These are phyloP conservation scores for Beauveria pseudobassiana DNA, from an alignment of 2,329 filamentous ascomycete genomes.

Conservation along the genomic window DNA sequence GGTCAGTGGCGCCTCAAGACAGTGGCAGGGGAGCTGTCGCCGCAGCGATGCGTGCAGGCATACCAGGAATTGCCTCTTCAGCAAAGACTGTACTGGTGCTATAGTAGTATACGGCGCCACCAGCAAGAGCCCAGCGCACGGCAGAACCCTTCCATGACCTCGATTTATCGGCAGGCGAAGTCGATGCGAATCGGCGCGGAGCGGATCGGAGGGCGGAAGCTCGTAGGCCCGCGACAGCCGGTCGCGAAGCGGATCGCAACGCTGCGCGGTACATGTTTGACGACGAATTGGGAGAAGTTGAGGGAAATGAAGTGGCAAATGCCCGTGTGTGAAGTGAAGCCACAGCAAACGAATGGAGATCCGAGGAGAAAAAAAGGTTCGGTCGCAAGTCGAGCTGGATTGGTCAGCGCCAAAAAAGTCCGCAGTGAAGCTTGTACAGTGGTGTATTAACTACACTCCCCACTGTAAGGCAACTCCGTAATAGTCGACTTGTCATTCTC, in stretches of 20 bases:
- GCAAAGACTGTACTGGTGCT: slow-evolving; percentile 85
- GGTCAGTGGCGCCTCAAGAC: neutral
- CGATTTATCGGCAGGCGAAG: slow-evolving; percentile 52
- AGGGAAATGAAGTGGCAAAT: neutral
- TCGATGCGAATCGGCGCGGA: slow-evolving; percentile 44
- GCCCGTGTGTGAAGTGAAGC: neutral
- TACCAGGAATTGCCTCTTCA: slow-evolving; percentile 65
- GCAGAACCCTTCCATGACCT: slow-evolving; percentile 75
- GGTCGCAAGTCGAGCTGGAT: neutral
- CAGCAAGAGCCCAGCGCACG: slow-evolving; percentile 67
- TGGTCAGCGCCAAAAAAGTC: slow-evolving; percentile 11
- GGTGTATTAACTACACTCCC: neutral
- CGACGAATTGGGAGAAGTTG: slow-evolving; percentile 4
- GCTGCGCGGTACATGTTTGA: slow-evolving; percentile 45
- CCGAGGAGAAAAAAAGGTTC: neutral
- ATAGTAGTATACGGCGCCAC: slow-evolving; percentile 82
- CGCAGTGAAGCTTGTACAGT: neutral
- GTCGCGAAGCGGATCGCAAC: slow-evolving; percentile 39
- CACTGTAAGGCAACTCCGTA: too few species aligned
- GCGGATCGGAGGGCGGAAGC: slow-evolving; percentile 30
- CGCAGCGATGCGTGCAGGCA: slow-evolving; percentile 23
- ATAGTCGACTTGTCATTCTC: too few species aligned
- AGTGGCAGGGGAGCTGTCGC: neutral
- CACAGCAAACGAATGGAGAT: neutral
- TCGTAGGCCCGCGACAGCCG: slow-evolving; percentile 36